A percentile compares a stretch with the other conserved stretches of the same genome.
phyloP scores from a whole-genome alignment of 148 eudicot genomes.

The Chenopodium suecicum region DNA sequence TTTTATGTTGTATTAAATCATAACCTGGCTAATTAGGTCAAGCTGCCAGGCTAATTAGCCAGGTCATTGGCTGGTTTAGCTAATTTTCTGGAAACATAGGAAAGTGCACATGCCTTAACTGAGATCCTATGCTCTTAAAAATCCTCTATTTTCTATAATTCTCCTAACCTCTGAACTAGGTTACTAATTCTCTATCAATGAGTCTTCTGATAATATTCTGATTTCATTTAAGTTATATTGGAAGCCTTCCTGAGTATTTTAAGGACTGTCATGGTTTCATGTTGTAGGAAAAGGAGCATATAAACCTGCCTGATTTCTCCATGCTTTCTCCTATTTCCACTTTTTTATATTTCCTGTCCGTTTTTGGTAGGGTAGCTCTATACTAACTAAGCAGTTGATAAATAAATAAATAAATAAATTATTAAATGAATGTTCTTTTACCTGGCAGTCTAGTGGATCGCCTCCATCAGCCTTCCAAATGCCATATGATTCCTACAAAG shows the following conservation, averaged over 20 bases:
- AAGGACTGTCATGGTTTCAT: not conserved
- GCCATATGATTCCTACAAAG: constrained; percentile 80
- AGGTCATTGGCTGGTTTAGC: no score
- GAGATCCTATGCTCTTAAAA: not conserved
- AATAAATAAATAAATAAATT: not conserved
- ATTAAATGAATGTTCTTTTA: constrained; percentile 13
- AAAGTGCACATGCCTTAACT: not conserved
- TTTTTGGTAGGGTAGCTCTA: not conserved
- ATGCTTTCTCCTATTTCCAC: not conserved
- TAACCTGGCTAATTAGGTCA: not conserved
- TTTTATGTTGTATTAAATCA: not conserved
- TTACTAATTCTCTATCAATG: not conserved
- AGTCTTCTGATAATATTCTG: not conserved
- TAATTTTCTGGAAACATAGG: not conserved
- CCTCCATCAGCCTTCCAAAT: constrained; percentile 85
- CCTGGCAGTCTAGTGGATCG: constrained; percentile 76
- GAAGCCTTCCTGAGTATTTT: not conserved
- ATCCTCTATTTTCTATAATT: not conserved
- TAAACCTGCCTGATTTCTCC: not conserved
- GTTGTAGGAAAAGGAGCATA: not conserved
- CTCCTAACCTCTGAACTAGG: constrained; percentile 1
- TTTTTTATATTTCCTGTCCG: not conserved
- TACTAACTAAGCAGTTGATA: not conserved
- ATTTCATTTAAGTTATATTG: not conserved
- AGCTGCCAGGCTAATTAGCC: not conserved